Base-by-base conservation (phyloP, 192 early-diverging fungal genomes). In the Coemansia javaensis region DNA sequence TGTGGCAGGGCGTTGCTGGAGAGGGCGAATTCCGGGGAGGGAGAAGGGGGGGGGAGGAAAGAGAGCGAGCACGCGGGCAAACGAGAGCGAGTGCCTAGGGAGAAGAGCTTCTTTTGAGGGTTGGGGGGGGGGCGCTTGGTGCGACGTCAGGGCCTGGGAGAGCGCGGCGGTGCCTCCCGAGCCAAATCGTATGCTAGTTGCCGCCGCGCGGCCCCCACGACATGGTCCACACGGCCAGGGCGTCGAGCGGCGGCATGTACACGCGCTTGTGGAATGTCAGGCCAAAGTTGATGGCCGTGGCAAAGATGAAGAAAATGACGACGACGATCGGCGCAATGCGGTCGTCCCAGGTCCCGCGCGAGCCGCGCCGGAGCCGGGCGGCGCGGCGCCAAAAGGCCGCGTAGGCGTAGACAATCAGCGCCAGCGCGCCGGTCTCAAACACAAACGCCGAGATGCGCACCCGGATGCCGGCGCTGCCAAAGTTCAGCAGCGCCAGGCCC, bases 401-500 rank as follows among this genome's bases (percentile, higher is more conserved):
- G 46, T 75, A 69, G 14, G 77, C 71, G 47, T 78, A 78, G 27
- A 70, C 57, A 20, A 78, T 66, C 40, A 78, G 49, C 8, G 46
- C 70, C 38, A 78, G 44, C 17, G 77, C 60, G 14, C 61, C 66
- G 3, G 66, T 67, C 34, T 63, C 62, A 48, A 78, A 78, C 24
- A 70, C 31, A 53, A 66, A 65, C 36, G 77, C 70, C 7, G 77
- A 65, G 25, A 78, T 66, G 36, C 60, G 66, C 22, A 78, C 44
- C 32, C 63, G 57, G 21, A 70, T 59, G 18, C 62, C 58, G 36
- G 21, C 40, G 53, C 61, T 56, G 48, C 83, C 85, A 68, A 86
- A 86, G 56, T 82, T 88, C 23, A 84, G 52, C 22, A 88, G 66
- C 51, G 77, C 83, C 53, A 85, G 60, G 8, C 81, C 86, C 25